Evolutionary conservation across 1,139 yeast species (phyloP), one percentile per base, ranked within the genome.

Genomic region (Suhomyces kunorum): DNA sequence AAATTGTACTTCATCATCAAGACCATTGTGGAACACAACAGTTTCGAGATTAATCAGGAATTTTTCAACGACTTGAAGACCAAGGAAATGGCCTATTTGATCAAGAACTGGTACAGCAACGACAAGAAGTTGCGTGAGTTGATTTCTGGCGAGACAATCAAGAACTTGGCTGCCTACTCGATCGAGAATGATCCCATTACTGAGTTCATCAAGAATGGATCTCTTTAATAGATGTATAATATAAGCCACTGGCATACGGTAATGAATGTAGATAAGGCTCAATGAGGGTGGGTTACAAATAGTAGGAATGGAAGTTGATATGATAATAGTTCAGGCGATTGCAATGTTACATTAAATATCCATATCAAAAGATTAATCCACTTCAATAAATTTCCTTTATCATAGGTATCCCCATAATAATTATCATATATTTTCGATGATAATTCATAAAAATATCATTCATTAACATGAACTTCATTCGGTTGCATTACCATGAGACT

Each of bases 1-100:
- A 82, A 81, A 51, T 59, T 89, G 38, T 87, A 86, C 56, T 80
- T 78, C 49, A 73, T 80, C 17, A 63, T 88, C 56, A 81, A 76
- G 53, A 86, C 85, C 32, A 63, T 87, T 45, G 76, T 87, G 47
- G 94, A 85, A 49, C 76, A 81, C 36, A 74, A 78, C 30, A 74
- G 80, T 8, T 71, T 68, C 47, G 81, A 79, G 40, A 56, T 73
- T 22, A 64, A 64, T 44, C 52, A 55, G 0, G 78, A 76, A 3
- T 80, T 79, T 50, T 68, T 70, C 9, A 61, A 64, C 33, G 61
- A 58, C 34, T 59, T 71, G 47, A 66, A 62, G 47, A 46, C 50
- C 9, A 64, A 62, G 43, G 89, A 83, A 54, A 80, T 83, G 83
- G 58, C 66, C 8, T 78, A 79, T 56, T 66, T 85, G 56, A 78